Conservation (phyloP, 768 basidiomycete species). For the Trametes cubensis region DNA sequence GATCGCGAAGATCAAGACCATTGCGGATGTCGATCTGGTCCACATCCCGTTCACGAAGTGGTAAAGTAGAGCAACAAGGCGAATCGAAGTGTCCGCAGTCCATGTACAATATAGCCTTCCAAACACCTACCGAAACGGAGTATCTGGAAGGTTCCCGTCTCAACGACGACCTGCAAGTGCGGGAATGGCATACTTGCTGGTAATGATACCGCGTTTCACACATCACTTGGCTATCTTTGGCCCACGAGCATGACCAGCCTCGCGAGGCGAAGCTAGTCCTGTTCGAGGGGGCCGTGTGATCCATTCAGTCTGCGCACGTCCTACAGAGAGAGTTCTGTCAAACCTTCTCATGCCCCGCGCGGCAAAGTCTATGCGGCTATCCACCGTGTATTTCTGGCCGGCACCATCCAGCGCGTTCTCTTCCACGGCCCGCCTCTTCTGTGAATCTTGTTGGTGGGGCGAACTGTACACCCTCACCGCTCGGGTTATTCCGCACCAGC, state of each 20-base stretch:
- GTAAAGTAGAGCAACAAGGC: neutral
- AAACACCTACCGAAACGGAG: neutral
- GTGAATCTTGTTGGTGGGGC: neutral
- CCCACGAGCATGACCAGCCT: no score
- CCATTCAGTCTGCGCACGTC: no score
- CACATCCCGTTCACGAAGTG: slow-evolving; percentile 2
- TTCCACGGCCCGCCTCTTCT: slow-evolving; percentile 4
- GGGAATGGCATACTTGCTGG: no score
- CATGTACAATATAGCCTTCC: neutral
- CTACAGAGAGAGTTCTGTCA: neutral
- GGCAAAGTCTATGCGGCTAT: neutral
- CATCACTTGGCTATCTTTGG: neutral
- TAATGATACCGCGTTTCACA: no score
- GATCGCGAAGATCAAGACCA: slow-evolving; percentile 1
- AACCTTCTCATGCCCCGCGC: neutral
- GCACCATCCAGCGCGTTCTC: neutral
- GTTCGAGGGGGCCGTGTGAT: no score
- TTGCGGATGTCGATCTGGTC: neutral
- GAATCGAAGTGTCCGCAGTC: neutral
- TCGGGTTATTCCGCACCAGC: no score
- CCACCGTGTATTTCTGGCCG: neutral
- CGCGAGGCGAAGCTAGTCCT: no score
- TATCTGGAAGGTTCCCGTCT: neutral
- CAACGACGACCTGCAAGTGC: no score
- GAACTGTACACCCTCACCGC: neutral